phyloP scores from a whole-genome alignment of 2,329 filamentous ascomycete genomes.

The Periconia macrospinosa region DNA sequence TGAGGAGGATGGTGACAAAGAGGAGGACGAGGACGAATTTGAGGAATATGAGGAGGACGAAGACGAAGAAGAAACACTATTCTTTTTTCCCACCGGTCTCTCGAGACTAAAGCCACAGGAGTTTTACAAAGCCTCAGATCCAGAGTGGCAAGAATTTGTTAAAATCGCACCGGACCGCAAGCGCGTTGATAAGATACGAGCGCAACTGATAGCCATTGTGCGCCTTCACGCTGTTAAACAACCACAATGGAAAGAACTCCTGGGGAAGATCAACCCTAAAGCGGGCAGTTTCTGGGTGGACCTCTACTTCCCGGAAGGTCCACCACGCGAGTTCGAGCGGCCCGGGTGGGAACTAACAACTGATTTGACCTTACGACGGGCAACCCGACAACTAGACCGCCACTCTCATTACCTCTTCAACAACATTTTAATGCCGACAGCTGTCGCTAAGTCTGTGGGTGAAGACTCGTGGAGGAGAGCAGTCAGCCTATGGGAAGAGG shows the following conservation, averaged over 20 bases:
- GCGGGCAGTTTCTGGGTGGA: conserved; percentile 53
- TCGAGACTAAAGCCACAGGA: conserved; percentile 44
- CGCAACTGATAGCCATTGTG: conserved; percentile 42
- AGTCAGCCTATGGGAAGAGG: conserved; percentile 21
- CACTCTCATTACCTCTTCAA: conserved; percentile 42
- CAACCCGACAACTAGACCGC: conserved; percentile 28
- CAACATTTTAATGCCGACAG: conserved; percentile 23
- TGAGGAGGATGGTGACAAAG: conserved; percentile 13
- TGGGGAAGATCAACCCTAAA: conserved; percentile 45
- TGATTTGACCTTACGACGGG: conserved; percentile 38
- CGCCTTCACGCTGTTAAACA: conserved; percentile 32
- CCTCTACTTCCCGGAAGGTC: conserved; percentile 51
- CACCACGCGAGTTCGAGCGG: conserved; percentile 52
- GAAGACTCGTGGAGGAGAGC: conserved; percentile 24
- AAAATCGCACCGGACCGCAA: conserved; percentile 48
- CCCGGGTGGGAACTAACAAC: conserved; percentile 48
- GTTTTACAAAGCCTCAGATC: conserved; percentile 55
- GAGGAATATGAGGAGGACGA: conserved; percentile 24
- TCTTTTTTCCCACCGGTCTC: conserved; percentile 55
- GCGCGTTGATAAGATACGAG: conserved; percentile 44
- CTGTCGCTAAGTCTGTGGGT: conserved; percentile 25
- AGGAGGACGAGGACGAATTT: conserved; percentile 7
- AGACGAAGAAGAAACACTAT: conserved; percentile 29
- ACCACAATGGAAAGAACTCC: conserved; percentile 26
- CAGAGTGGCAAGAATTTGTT: conserved; percentile 56